These are phyloP conservation scores for Flagelloscypha sp. DNA, from an alignment of 768 basidiomycete species.

Conservation along the genomic window DNA sequence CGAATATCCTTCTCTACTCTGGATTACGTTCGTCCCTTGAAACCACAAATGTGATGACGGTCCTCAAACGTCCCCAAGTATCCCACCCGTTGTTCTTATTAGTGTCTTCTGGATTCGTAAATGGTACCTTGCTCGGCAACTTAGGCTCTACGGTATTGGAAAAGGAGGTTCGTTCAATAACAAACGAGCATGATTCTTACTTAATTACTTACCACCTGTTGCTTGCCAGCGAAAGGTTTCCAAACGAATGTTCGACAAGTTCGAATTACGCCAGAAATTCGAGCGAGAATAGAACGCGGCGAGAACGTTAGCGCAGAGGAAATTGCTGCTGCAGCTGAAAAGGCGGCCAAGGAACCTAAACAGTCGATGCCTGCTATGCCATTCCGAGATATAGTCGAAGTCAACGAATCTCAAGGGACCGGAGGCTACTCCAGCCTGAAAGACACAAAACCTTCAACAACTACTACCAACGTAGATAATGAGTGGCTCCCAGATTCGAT, in stretches of 20 bases:
- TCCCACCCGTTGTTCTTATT: slow-evolving; percentile 35
- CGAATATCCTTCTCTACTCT: slow-evolving; percentile 33
- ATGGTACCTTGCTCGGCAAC: slow-evolving; percentile 39
- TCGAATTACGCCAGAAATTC: slow-evolving; percentile 47
- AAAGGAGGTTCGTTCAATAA: slow-evolving; percentile 38
- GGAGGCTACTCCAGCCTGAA: slow-evolving; percentile 5
- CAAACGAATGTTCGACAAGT: slow-evolving; percentile 44
- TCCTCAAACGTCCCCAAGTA: slow-evolving; percentile 19
- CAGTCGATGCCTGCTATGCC: not conserved
- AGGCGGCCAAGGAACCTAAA: slow-evolving; percentile 27
- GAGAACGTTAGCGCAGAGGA: slow-evolving; percentile 48
- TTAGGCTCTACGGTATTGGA: slow-evolving; percentile 45
- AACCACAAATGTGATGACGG: not conserved
- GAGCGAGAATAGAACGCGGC: slow-evolving; percentile 41
- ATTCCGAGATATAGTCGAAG: slow-evolving; percentile 9
- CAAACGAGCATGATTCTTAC: too few relatives aligned
- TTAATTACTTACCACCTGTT: too few relatives aligned
- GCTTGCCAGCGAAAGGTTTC: slow-evolving; percentile 43
- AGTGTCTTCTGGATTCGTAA: slow-evolving; percentile 39
- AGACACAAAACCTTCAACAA: slow-evolving; percentile 6
- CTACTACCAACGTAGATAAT: slow-evolving; percentile 21
- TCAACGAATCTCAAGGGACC: slow-evolving; percentile 5
- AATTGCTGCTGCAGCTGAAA: slow-evolving; percentile 36
- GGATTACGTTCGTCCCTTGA: slow-evolving; percentile 33
- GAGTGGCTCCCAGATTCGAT: slow-evolving; percentile 47